Percentiles rank a stretch among this genome's conserved stretches.
Conservation (phyloP, 179 eudicot species). For the Camellia oleifera region DNA sequence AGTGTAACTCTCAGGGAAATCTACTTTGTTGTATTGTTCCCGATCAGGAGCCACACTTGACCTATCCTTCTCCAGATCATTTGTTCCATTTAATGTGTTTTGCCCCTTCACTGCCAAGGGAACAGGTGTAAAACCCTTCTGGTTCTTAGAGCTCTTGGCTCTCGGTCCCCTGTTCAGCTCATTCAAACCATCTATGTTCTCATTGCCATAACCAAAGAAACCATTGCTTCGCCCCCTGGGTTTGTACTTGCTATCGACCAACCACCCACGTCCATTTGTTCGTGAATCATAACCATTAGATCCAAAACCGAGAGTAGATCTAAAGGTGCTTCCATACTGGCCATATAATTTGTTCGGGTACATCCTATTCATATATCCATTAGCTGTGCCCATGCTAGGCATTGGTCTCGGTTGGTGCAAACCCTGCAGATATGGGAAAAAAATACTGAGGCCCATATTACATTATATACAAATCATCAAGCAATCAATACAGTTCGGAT, state of each 20-base stretch:
- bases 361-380: conserved; percentile 47
- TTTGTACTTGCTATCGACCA: conserved; percentile 57
- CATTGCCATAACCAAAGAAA: conserved; percentile 45
- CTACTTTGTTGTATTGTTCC: conserved; percentile 66
- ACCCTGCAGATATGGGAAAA: conserved; percentile 24
- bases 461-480: too few relatives aligned
- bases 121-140: conserved; percentile 47
- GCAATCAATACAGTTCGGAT: neutral
- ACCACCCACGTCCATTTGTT: conserved; percentile 49
- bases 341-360: conserved; percentile 56
- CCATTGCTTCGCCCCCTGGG: conserved; percentile 58
- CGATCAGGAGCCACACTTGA: conserved; percentile 35
- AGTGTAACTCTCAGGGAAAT: conserved; percentile 65
- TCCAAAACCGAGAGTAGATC: conserved; percentile 59
- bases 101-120: conserved; percentile 73
- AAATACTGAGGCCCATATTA: too few relatives aligned
- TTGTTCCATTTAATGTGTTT: conserved; percentile 32
- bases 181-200: conserved; percentile 60
- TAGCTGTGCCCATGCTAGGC: conserved; percentile 36
- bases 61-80: conserved; percentile 39
- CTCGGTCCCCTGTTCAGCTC: conserved; percentile 91
- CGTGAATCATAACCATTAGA: conserved; percentile 58
- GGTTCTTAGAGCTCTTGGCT: conserved; percentile 48
- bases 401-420: conserved; percentile 49
- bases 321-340: conserved; percentile 47